Evolutionary conservation across 2,329 filamentous ascomycete genomes (phyloP).

Genomic region (Basipetospora chlamydospora): DNA sequence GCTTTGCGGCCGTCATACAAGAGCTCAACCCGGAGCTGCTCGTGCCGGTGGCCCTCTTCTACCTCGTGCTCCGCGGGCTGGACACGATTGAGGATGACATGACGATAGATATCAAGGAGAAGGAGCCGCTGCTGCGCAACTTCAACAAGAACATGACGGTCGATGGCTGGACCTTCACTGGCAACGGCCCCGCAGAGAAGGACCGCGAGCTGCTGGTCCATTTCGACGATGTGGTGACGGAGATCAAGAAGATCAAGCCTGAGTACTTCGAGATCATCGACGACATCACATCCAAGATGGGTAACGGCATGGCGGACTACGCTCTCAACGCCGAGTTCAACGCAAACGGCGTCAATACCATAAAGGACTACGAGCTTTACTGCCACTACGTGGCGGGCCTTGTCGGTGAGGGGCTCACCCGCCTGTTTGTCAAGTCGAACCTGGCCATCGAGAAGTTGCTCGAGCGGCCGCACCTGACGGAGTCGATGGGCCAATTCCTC

Average conservation of each 20-base stretch:
- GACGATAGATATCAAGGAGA: constrained; percentile 66
- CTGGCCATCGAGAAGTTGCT: constrained; percentile 77
- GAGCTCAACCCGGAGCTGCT: constrained; percentile 91
- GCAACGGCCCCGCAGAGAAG: constrained; percentile 82
- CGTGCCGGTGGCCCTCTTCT: constrained; percentile 80
- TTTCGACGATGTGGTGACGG: constrained; percentile 73
- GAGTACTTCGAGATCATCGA: constrained; percentile 76
- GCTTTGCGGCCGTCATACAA: constrained; percentile 84
- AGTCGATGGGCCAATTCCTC: constrained; percentile 94
- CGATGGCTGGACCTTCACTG: constrained; percentile 82
- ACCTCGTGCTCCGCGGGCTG: constrained; percentile 77
- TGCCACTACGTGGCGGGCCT: constrained; percentile 97
- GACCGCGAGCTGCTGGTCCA: constrained; percentile 83
- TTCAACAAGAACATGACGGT: constrained; percentile 68
- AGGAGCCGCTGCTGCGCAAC: constrained; percentile 71
- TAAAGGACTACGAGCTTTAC: constrained; percentile 88
- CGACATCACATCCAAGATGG: constrained; percentile 90
- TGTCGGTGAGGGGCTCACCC: constrained; percentile 87
- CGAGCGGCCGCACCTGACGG: constrained; percentile 64
- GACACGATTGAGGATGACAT: constrained; percentile 99
- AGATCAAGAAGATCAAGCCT: constrained; percentile 79
- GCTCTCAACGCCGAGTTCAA: constrained; percentile 71
- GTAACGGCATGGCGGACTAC: constrained; percentile 97
- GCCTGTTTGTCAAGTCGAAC: constrained; percentile 73
- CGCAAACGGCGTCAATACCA: constrained; percentile 62